Base-by-base conservation (phyloP, 78 protist genomes). In the Dictyostelium capitatum region DNA sequence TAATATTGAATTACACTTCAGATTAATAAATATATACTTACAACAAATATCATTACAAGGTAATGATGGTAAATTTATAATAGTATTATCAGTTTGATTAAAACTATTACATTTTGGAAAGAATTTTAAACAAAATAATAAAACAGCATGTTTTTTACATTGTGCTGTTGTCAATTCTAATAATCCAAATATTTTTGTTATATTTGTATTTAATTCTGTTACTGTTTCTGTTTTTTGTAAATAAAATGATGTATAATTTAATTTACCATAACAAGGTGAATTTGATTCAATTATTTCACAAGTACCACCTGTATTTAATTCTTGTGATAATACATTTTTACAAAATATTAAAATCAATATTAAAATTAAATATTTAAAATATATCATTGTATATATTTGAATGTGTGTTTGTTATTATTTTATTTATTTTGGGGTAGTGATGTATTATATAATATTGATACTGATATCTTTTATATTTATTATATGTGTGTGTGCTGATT, bases 41-140 rank as follows among this genome's bases (percentile, higher is more conserved):
- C 75, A 50, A 53, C 85, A 79, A 4, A 59, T 4, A 20, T 32
- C 19, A 7, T 79, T 20, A 59, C 85, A 79, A 43, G 85, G 85
- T 32, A 59, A 57, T 43, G 85, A 79, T 37, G 85, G 85, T 30
- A 57, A 79, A 65, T 65, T 30, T 20, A 59, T n/a, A 8, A 30
- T 37, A 30, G 79, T 43, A 6, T 17, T 43, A 41, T 72, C n/a
- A 7, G 53, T 43, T 59, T 56, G 25, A 43, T 79, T 59, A 17
- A 6, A 4, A 2, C 25, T 43, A 28, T 81, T 69, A 47, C 53
- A 79, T 46, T 51, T 79, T 57, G 85, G 50, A 47, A 41, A 37
- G 3, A 14, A 25, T n/a, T 54, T 37, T 54, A 79, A 37, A 59
- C 48, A 79, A 30, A 46, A 50, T 30, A 78, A 28, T 14, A 28